Conservation (phyloP, 192 early-diverging fungal genomes). For the Gryganskiella cystojenkinii region DNA sequence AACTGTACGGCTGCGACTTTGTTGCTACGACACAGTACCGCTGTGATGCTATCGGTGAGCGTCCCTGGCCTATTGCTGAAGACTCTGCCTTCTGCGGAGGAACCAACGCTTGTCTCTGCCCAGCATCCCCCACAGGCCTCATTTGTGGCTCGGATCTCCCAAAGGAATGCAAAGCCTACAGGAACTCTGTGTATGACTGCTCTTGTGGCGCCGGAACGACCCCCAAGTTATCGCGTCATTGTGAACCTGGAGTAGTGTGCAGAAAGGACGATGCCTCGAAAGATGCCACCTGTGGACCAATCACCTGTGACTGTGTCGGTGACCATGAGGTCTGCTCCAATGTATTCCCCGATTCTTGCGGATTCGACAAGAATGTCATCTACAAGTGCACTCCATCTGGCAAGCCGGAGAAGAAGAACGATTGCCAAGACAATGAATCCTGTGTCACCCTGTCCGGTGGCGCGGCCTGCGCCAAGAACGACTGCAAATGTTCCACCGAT, state of each 20-base stretch:
- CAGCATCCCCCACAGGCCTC: background rate
- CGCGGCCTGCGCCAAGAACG: too few relatives aligned
- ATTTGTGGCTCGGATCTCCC: background rate
- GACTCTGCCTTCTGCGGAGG: conserved; percentile 4
- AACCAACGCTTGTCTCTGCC: conserved; percentile 1
- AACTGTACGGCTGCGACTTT: too few relatives aligned
- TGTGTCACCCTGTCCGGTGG: too few relatives aligned
- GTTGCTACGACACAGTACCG: background rate
- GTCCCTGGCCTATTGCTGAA: conserved; percentile 9
- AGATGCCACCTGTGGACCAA: background rate
- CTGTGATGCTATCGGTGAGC: background rate
- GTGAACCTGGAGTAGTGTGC: background rate
- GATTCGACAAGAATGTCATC: too few relatives aligned
- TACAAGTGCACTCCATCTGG: too few relatives aligned
- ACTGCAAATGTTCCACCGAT: too few relatives aligned
- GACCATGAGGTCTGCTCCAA: background rate
- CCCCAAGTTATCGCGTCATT: background rate
- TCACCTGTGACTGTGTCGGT: background rate
- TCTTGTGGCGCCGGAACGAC: background rate
- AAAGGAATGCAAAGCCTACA: background rate
- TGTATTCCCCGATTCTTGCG: too few relatives aligned
- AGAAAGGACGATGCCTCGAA: background rate
- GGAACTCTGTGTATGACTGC: background rate
- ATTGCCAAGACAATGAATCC: too few relatives aligned
- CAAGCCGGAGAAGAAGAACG: too few relatives aligned